A percentile compares a stretch with the other conserved stretches of the same genome.
Conservation (phyloP, 495 filamentous ascomycete genomes). For the Cercophora newfieldiana region DNA sequence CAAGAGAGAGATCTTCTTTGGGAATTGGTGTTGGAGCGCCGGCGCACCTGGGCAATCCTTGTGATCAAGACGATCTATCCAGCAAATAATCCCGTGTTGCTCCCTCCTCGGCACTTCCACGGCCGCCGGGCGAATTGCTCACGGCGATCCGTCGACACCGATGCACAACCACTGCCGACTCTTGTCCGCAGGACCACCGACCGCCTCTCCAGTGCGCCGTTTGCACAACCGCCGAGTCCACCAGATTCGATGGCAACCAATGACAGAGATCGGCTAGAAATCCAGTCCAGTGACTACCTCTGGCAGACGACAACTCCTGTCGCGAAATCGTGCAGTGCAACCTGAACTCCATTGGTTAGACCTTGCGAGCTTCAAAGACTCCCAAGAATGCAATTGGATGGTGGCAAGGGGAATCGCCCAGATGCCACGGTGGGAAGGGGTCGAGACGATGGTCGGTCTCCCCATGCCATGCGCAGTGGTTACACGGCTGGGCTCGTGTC, state of each 20-base stretch:
- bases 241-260: not conserved
- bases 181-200: not conserved
- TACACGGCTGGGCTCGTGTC: constrained; percentile 19
- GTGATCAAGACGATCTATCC: constrained; percentile 28
- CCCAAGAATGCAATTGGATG: constrained; percentile 19
- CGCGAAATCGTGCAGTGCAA: constrained; percentile 20
- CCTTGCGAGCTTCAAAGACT: not conserved
- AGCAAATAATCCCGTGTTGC: constrained; percentile 8
- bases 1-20: constrained; percentile 30
- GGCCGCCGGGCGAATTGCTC: constrained; percentile 21
- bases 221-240: constrained; percentile 6
- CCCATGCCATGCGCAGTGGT: constrained; percentile 16
- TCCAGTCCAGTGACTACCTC: not conserved
- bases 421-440: constrained; percentile 9
- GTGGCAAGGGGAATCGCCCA: constrained; percentile 9
- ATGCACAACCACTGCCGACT: constrained; percentile 9
- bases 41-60: constrained; percentile 29
- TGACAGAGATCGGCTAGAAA: constrained; percentile 22
- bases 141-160: constrained; percentile 27
- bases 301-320: not conserved
- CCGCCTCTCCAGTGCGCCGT: not conserved
- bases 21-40: constrained; percentile 22
- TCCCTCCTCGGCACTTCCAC: constrained; percentile 31
- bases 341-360: constrained; percentile 19
- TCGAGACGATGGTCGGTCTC: not conserved